Evolutionary conservation across 2,329 filamentous ascomycete genomes (phyloP), one percentile per base, ranked within the genome.

Genomic region (Aspergillus tubingensis): DNA sequence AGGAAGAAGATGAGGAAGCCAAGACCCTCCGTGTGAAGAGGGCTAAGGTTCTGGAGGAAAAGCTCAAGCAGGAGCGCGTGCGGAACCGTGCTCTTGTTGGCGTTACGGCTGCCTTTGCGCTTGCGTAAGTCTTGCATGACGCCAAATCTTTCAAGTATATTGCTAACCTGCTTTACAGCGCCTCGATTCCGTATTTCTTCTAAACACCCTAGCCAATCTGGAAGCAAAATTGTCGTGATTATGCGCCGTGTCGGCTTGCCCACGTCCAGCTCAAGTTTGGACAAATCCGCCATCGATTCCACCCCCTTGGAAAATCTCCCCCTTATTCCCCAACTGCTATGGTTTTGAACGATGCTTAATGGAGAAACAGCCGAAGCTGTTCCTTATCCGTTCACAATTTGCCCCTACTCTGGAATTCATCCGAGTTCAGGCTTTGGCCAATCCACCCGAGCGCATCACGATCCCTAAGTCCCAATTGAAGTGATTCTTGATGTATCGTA

Each of bases 51-150:
- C 73, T 92, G 1, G 90, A 95, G 74, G 85, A 90, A 48, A 89
- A 95, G 77, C 76, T 96, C 67, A 89, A 89, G 76, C 93, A 92
- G 79, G 90, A 96, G 79, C 90, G 88, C 72, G 91, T 97, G 66
- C 89, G 91, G 79, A 91, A 88, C 77, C 87, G 92, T 72, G 92
- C 95, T 50, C 81, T 96, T 62, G 84, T 96, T 64, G 94, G 95
- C 60, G 86, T 98, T 56, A 91, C 89, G 64, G 92, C 92, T 60
- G 95, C 91, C 50, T 84, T 97, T 74, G 91, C 91, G 59, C 85
- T 97, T 76, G 93, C 93, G 95, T 98, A 86, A 81, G 92, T 89
- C 58, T 30, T 48, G 55, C 13, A 15, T 47, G 53, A 51, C 47
- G 27, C 27, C 10, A 17, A n/a, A 23, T 15, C 15, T 48, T 49